Conservation (phyloP, 495 filamentous ascomycete genomes). For the Pseudoneurospora amorphoporcata region DNA sequence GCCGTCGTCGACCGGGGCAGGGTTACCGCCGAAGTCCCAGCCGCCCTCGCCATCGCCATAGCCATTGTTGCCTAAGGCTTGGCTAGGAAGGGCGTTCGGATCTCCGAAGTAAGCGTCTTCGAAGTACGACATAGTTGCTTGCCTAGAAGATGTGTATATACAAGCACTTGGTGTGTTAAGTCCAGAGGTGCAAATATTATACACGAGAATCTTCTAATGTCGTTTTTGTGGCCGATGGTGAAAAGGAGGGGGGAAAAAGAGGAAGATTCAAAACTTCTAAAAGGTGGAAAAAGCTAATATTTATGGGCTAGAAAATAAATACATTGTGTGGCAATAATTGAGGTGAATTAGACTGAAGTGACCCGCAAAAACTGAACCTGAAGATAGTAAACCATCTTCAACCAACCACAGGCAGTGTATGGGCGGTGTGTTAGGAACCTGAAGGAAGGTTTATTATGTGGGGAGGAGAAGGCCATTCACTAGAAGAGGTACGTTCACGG, state of each 20-base stretch:
- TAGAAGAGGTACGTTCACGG: background rate
- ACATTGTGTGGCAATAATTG: background rate
- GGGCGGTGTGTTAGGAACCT: background rate
- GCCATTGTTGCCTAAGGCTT: background rate
- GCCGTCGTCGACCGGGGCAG: background rate
- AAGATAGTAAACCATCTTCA: background rate
- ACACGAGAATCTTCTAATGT: background rate
- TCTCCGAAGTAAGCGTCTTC: background rate
- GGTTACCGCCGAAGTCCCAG: background rate
- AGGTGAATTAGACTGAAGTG: background rate
- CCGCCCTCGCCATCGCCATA: background rate
- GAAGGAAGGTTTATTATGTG: background rate
- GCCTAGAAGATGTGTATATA: background rate
- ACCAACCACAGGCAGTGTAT: background rate
- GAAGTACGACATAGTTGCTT: background rate
- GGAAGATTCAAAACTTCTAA: background rate
- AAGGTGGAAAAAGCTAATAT: background rate
- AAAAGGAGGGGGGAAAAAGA: background rate
- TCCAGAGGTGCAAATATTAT: background rate
- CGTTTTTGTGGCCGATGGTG: background rate
- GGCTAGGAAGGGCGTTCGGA: background rate
- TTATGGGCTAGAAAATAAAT: background rate
- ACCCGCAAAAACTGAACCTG: background rate
- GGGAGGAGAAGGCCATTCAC: background rate
- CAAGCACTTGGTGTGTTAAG: background rate